Evolutionary conservation across 805 yeast genomes (phyloP), one percentile per base, ranked within the genome.

Genomic region (Yamadazyma sp.): DNA sequence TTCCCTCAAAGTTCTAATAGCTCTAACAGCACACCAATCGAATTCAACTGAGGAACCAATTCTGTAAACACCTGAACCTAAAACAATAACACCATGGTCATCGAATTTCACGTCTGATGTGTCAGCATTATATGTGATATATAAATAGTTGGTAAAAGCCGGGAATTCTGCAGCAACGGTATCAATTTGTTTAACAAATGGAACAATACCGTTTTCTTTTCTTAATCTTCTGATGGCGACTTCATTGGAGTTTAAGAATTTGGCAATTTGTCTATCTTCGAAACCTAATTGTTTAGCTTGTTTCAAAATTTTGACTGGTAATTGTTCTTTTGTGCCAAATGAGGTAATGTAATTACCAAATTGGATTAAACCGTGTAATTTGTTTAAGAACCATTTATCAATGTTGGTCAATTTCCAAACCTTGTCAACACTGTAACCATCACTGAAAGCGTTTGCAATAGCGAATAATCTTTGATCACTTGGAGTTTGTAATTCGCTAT

Each of bases 161-260:
- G 98, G 98, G 78, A 91, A 93, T 67, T 91, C 98, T 33, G 98
- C 98, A 33, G 98, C 98, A 49, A 91, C 95, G 19, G 98, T 91
- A 71, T 91, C 98, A 55, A 91, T 93, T 65, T 89, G 96, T 65
- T 91, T 91, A 43, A 88, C 97, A 58, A 84, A 86, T 49, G 98
- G 98, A 41, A 80, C 68, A 46, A 91, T 77, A 37, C 94, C 95
- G 38, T 78, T 78, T 52, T 86, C 95, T 53, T 82, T 80, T 70
- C 98, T 82, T 55, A 83, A 66, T 61, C 91, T 77, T 65, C 98
- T 80, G 45, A 93, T 80, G 38, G 95, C 94, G 40, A 89, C 84
- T 69, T 93, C 98, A 58, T 86, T 88, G 30, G 96, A 85, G 55
- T 78, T 80, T 54, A 86, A 69, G 62, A 86, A 86, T 60, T 78